phyloP scores from a whole-genome alignment of 768 basidiomycete species.

The Leccinum subgranulosum region DNA sequence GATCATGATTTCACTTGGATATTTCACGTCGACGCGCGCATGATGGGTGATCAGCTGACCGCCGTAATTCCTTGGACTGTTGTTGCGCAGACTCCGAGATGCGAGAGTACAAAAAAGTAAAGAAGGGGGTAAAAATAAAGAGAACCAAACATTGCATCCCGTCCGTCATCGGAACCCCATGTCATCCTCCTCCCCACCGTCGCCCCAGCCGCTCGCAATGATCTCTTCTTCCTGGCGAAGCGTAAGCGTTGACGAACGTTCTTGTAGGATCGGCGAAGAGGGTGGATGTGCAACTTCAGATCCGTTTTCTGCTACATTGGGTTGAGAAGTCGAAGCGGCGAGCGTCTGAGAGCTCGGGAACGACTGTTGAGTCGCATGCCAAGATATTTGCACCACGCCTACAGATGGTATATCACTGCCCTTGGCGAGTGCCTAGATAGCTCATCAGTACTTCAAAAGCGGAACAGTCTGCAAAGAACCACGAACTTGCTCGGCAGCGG shows the following conservation, averaged over 20 bases:
- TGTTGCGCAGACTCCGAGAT: conserved; percentile 12
- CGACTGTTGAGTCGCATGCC: conserved; percentile 47
- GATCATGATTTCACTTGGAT: background rate
- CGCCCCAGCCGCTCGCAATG: conserved; percentile 68
- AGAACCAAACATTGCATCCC: conserved; percentile 1
- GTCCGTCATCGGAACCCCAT: conserved; percentile 56
- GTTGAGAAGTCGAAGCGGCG: conserved; percentile 20
- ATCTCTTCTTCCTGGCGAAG: conserved; percentile 56
- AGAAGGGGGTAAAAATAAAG: background rate
- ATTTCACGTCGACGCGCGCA: background rate
- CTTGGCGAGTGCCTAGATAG: conserved; percentile 63
- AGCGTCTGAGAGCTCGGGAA: conserved; percentile 19
- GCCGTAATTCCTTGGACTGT: conserved; percentile 7
- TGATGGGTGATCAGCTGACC: conserved; percentile 8
- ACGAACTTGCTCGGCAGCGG: conserved; percentile 73
- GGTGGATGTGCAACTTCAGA: conserved; percentile 25
- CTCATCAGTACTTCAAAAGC: conserved; percentile 6
- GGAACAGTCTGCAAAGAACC: background rate
- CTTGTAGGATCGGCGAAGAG: conserved; percentile 13
- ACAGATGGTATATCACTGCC: conserved; percentile 63
- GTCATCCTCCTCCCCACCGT: conserved; percentile 61
- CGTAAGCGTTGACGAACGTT: conserved; percentile 31
- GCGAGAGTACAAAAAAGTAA: conserved; percentile 15
- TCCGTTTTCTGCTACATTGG: conserved; percentile 17
- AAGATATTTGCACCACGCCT: conserved; percentile 63